A percentile compares a stretch with the other conserved stretches of the same genome.
These are phyloP conservation scores for Sporopachydermia quercuum DNA, from an alignment of 805 yeast genomes.

Conservation along the genomic window DNA sequence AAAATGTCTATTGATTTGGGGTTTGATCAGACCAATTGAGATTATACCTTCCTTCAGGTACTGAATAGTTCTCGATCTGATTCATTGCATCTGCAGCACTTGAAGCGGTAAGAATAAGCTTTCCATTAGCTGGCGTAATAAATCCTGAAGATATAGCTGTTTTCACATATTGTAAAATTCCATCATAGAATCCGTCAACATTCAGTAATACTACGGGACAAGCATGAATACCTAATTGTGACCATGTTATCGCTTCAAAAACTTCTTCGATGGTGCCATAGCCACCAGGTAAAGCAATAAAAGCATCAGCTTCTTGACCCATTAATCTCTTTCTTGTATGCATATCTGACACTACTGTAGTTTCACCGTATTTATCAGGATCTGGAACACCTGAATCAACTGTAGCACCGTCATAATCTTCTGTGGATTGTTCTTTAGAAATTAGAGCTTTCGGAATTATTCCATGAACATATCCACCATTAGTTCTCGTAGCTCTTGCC, in stretches of 20 bases:
- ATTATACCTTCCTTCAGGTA: constrained; percentile 62
- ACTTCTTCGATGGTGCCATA: constrained; percentile 83
- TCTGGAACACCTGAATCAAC: constrained; percentile 31
- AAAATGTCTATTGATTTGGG: no score
- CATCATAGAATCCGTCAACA: constrained; percentile 68
- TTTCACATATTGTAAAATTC: constrained; percentile 43
- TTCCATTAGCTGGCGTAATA: constrained; percentile 49
- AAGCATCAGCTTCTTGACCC: constrained; percentile 79
- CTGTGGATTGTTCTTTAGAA: constrained; percentile 56
- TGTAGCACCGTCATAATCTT: constrained; percentile 30
- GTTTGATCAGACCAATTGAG: constrained; percentile 44
- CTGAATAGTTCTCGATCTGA: constrained; percentile 41
- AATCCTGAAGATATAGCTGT: constrained; percentile 52
- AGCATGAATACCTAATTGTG: constrained; percentile 71
- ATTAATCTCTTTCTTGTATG: constrained; percentile 76
- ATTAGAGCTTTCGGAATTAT: constrained; percentile 77
- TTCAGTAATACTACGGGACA: constrained; percentile 72
- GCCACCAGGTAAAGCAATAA: constrained; percentile 86
- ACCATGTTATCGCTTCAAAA: constrained; percentile 85
- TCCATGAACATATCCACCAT: constrained; percentile 64
- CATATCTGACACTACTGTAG: constrained; percentile 77
- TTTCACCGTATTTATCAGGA: constrained; percentile 48
- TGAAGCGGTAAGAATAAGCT: constrained; percentile 52
- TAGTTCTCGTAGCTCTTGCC: constrained; percentile 31
- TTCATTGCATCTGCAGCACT: constrained; percentile 55